Base-by-base conservation (phyloP, 805 yeast genomes). In the Pichia pseudocactophila region DNA sequence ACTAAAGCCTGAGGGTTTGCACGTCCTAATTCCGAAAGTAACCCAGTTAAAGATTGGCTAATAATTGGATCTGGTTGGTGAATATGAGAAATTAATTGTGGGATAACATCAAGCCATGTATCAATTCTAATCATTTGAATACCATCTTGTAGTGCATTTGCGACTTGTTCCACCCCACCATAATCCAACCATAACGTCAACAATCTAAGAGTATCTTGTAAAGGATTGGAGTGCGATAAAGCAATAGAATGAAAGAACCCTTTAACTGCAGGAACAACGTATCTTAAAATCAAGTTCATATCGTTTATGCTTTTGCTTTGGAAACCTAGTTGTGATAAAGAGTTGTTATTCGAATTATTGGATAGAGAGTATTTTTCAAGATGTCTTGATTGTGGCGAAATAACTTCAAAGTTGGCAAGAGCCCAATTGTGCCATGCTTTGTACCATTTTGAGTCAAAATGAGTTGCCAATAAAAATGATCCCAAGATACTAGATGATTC, bases 361-460 rank as follows among this genome's bases (percentile, higher is more conserved):
- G 16, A 26, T 25, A 45, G 51, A 11, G 40, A 44, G 36, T 48
- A 40, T 26, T 47, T 42, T 32, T 50, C 33, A 18, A 53, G 18
- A 41, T 53, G 53, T 25, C 55, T 59, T 0, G 66, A 51, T 36
- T 62, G 62, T 22, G 82, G 69, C 0, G 96, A 82, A 17, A 90
- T 82, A 1, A 90, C 97, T 58, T 92, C 97, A 58, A 89, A 92
- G 61, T 94, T 92, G 1, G 97, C 97, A 56, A 94, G 69, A 0
- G 98, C 98, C 99, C 99, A 92, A 57, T 88, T 90, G 59, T 92
- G 99, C 98, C 98, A 94, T 15, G 97, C 98, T 57, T 94, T 92
- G 56, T 92, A 92, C 96, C 98, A 92, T 19, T 76, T 74, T 30
- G 76, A 71, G 58, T 92, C 97, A 61, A 92, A 90, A 58, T 89